These are phyloP conservation scores for Trichosporon coremiiforme DNA, from an alignment of 1,284 basidiomycete species.

Conservation along the genomic window DNA sequence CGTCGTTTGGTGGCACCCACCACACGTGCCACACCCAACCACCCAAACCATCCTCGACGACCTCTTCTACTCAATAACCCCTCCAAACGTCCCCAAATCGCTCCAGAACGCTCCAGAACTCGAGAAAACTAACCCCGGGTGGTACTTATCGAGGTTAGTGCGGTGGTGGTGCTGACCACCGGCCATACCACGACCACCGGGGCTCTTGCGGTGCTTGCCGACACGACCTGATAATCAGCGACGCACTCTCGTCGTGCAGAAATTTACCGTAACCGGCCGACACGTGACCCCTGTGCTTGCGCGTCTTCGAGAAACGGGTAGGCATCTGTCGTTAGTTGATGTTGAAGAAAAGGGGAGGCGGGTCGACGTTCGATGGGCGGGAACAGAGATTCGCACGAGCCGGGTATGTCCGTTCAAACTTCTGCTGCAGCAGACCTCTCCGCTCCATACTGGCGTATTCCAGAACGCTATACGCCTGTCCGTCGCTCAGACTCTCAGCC, in stretches of 20 bases:
- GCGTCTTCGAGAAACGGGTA: conserved; percentile 90
- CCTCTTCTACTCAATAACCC: background rate
- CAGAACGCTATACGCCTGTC: background rate
- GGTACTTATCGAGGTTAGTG: conserved; percentile 60
- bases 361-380: background rate
- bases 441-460: background rate
- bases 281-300: conserved; percentile 98
- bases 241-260: background rate
- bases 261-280: conserved; percentile 90
- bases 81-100: too few relatives aligned
- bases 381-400: conserved; percentile 4
- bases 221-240: conserved; percentile 66
- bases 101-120: too few relatives aligned
- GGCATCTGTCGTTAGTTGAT: conserved; percentile 65
- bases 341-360: background rate
- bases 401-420: background rate
- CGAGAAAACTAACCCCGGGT: too few relatives aligned
- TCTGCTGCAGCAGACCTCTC: background rate
- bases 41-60: background rate
- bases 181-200: conserved; percentile 99
- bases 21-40: background rate
- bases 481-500: background rate
- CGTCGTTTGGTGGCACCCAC: too few relatives aligned
- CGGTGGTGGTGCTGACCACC: conserved; percentile 99
- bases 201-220: conserved; percentile 96